Percentiles rank a stretch among this genome's conserved stretches.
These are phyloP conservation scores for Schizochytrium sp. DNA, from an alignment of 108 stramenopile genomes.

Conservation along the genomic window DNA sequence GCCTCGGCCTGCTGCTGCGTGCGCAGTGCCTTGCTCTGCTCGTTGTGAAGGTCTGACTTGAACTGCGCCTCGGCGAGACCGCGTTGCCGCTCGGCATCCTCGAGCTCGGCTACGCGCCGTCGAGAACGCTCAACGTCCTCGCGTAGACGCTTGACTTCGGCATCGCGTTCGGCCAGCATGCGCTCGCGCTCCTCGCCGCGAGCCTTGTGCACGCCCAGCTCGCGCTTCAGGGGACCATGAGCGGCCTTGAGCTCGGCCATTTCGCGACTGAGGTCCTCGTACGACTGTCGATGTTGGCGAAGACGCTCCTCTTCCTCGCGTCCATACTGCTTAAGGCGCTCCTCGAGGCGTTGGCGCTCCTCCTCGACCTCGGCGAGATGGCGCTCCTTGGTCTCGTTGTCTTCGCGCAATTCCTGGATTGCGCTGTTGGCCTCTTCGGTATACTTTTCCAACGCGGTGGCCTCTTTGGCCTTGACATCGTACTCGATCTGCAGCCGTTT, in stretches of 20 bases:
- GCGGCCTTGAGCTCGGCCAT: neutral
- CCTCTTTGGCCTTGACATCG: neutral
- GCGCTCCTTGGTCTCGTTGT: neutral
- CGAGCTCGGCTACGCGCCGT: neutral
- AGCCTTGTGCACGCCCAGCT: neutral
- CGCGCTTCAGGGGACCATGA: neutral
- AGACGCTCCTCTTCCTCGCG: neutral
- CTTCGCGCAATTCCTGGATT: neutral
- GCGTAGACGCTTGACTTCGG: neutral
- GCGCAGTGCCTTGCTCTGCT: neutral
- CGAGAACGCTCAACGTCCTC: neutral
- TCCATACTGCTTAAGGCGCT: neutral
- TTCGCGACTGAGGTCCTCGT: conserved; percentile 18
- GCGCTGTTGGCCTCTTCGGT: neutral
- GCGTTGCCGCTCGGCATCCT: neutral
- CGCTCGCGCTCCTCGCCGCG: neutral
- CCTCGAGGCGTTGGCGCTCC: neutral
- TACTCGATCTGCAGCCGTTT: neutral
- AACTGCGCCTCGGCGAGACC: neutral
- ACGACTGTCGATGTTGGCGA: neutral
- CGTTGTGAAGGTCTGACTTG: neutral
- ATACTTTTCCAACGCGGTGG: neutral
- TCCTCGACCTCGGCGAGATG: neutral
- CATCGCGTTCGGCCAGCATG: neutral
- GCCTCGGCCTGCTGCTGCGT: neutral